These are phyloP conservation scores for Emericellopsis atlantica DNA, from an alignment of 2,329 filamentous ascomycete genomes.

Conservation along the genomic window DNA sequence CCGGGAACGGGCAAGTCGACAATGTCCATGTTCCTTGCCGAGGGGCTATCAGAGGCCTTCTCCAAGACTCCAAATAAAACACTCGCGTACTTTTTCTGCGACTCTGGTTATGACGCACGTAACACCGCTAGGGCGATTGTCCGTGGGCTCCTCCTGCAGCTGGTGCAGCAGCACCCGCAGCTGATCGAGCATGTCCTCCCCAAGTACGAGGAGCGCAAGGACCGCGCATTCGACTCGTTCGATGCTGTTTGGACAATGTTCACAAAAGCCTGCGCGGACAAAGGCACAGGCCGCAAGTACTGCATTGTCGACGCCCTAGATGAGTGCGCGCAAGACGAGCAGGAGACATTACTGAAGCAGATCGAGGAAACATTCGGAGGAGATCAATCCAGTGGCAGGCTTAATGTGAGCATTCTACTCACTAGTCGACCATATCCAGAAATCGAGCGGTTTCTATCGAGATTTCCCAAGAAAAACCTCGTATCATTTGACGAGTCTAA, in stretches of 20 bases:
- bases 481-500: too few species aligned
- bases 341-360: conserved; percentile 6
- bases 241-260: conserved; percentile 10
- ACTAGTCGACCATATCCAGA: too few species aligned
- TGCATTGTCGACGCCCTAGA: conserved; percentile 10
- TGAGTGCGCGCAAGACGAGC: conserved; percentile 8
- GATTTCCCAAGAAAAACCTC: too few species aligned
- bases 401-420: too few species aligned
- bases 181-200: conserved; percentile 8
- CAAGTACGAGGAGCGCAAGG: conserved; percentile 7
- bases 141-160: conserved; percentile 9
- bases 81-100: conserved; percentile 11
- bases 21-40: conserved; percentile 10
- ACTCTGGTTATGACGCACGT: conserved; percentile 9
- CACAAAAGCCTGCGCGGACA: conserved; percentile 4
- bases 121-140: conserved; percentile 10
- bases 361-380: conserved; percentile 5
- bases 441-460: too few species aligned
- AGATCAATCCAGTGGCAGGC: too few species aligned
- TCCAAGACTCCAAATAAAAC: conserved; percentile 3
- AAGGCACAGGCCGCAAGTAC: conserved; percentile 7
- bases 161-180: conserved; percentile 7
- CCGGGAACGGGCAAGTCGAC: conserved; percentile 11
- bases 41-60: conserved; percentile 6
- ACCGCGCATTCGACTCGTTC: conserved; percentile 8